phyloP scores from a whole-genome alignment of 306 rosid species.

The Potentilla sterilis region DNA sequence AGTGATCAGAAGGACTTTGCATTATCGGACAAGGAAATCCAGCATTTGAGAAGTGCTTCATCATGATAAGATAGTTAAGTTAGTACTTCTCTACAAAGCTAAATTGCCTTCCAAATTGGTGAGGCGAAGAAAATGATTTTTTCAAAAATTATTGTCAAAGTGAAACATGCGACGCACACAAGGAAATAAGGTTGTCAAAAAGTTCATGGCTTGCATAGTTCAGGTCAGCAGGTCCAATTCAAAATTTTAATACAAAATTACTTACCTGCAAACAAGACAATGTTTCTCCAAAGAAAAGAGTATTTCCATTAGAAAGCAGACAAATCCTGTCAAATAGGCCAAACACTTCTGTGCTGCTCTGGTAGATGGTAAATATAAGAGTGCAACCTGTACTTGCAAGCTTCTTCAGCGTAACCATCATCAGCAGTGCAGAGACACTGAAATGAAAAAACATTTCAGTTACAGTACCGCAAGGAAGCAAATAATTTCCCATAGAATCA shows the following conservation, averaged over 20 bases:
- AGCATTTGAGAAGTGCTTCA: conserved; percentile 98
- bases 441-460: conserved; percentile 25
- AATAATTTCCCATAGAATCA: background rate
- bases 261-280: conserved; percentile 94
- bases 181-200: background rate
- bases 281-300: conserved; percentile 96
- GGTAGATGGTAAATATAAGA: conserved; percentile 78
- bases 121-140: background rate
- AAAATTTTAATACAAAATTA: background rate
- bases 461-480: background rate
- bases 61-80: conserved; percentile 35
- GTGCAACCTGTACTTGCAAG: conserved; percentile 96
- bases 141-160: conserved; percentile 6
- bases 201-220: background rate
- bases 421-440: conserved; percentile 95
- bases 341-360: conserved; percentile 98
- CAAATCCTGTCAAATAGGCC: conserved; percentile 98
- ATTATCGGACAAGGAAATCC: conserved; percentile 99
- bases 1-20: conserved; percentile 99
- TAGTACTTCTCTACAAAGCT: conserved; percentile 26
- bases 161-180: conserved; percentile 5
- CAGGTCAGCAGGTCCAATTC: background rate
- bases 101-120: conserved; percentile 25
- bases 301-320: conserved; percentile 96
- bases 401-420: conserved; percentile 99